Evolutionary conservation across 2,329 filamentous ascomycete genomes (phyloP), one percentile per base, ranked within the genome.

Genomic region (Verticillium albo-atrum): DNA sequence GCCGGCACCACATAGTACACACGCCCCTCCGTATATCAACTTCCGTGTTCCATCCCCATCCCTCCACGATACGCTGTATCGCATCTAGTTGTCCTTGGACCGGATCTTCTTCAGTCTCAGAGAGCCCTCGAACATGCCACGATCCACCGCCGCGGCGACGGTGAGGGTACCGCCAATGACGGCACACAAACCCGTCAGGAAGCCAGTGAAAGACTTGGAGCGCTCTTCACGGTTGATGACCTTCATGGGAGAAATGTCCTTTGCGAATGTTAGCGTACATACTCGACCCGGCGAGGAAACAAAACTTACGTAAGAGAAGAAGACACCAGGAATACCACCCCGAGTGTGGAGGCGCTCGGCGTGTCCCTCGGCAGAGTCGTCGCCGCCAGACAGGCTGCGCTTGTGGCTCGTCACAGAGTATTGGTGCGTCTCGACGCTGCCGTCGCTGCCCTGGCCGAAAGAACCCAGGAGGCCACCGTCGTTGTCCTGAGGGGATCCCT

Each of bases 181-280:
- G 37, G 94, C 94, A 74, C 95, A 99, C 23, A 99, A 86, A 54
- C 95, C 95, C 1, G 95, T 94, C 60, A 99, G 76, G 80, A 99
- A 99, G 20, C 91, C 91, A 0, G 91, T 87, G 73, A 99, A 96
- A 4, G 89, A 90, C 81, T 98, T 98, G 62, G 88, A 81, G 54
- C 91, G 86, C 66, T 91, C 89, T 78, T 99, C 96, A 58, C 93
- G 89, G 80, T 99, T 99, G 77, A 99, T 90, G 62, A 99, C 94
- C 79, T 98, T 99, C 95, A 99, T 99, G 5, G 95, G 95, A 2
- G 94, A 98, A 74, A 99, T 99, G 69, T 99, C 95, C 90, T 93
- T 58, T 35, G 56, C 35, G 1, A 42, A n/a, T 2, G 70, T 57
- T 66, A 42, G 30, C 23, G 52, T n/a, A 25, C 9, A n/a, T 26